These are phyloP conservation scores for Helotiales sp. DNA, from an alignment of 2,329 filamentous ascomycete species.

Conservation along the genomic window DNA sequence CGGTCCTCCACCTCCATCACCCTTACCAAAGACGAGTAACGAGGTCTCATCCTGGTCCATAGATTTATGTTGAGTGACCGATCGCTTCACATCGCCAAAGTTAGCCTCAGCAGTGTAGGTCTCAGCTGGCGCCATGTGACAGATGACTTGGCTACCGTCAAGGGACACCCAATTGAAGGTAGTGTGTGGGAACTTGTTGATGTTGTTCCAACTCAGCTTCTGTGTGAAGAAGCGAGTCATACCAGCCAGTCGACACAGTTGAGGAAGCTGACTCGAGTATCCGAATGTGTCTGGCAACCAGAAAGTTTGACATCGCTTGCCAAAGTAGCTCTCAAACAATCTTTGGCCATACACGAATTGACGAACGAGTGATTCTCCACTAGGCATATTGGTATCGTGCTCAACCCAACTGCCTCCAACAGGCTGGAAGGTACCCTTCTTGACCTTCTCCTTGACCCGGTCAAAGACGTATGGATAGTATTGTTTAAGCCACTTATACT, in stretches of 20 bases:
- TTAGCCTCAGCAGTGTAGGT: slow-evolving; percentile 94
- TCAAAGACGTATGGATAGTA: slow-evolving; percentile 87
- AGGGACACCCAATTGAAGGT: slow-evolving; percentile 98
- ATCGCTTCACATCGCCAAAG: slow-evolving; percentile 91
- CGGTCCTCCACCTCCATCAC: slow-evolving; percentile 92
- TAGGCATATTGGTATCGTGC: slow-evolving; percentile 96
- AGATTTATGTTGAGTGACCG: slow-evolving; percentile 89
- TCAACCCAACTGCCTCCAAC: slow-evolving; percentile 99
- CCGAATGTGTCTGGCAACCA: slow-evolving; percentile 99
- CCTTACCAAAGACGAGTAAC: slow-evolving; percentile 91
- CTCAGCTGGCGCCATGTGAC: slow-evolving; percentile 94
- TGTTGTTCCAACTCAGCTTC: slow-evolving; percentile 99
- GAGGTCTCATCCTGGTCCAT: slow-evolving; percentile 91
- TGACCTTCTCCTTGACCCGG: slow-evolving; percentile 87
- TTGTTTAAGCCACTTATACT: slow-evolving; percentile 95
- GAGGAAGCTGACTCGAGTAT: slow-evolving; percentile 92
- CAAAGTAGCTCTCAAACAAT: slow-evolving; percentile 92
- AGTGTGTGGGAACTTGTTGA: slow-evolving; percentile 98
- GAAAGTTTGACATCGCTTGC: slow-evolving; percentile 84
- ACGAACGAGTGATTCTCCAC: slow-evolving; percentile 88
- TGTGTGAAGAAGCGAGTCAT: slow-evolving; percentile 98
- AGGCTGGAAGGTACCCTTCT: slow-evolving; percentile 87
- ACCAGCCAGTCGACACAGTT: slow-evolving; percentile 88
- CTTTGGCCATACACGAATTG: slow-evolving; percentile 96
- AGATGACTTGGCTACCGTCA: slow-evolving; percentile 94